These are phyloP conservation scores for Clavariopsis aquatica DNA, from an alignment of 495 filamentous ascomycete genomes.

Conservation along the genomic window DNA sequence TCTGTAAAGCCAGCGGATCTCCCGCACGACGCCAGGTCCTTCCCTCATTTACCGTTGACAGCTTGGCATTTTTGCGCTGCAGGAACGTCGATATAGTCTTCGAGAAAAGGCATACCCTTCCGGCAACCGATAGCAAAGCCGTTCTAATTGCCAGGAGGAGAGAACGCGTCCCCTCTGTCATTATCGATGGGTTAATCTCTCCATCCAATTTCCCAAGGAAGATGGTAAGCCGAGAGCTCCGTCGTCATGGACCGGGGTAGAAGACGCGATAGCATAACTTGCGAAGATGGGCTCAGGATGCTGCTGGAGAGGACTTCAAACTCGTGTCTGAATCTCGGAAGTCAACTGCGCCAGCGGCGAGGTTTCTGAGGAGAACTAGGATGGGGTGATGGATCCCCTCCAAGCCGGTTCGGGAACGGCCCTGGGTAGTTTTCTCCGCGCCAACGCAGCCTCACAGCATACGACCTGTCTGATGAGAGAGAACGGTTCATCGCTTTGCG, in stretches of 20 bases:
- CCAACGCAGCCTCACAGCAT: conserved; percentile 27
- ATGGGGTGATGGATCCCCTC: conserved; percentile 14
- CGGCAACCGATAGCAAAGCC: conserved; percentile 13
- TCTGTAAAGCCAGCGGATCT: conserved; percentile 35
- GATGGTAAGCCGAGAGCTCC: conserved; percentile 17
- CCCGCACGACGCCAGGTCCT: conserved; percentile 25
- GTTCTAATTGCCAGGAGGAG: conserved; percentile 10
- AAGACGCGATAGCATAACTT: conserved; percentile 29
- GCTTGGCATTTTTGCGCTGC: conserved; percentile 33
- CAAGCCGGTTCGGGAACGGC: conserved; percentile 31
- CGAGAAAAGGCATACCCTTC: conserved; percentile 30
- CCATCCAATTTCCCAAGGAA: conserved; percentile 33
- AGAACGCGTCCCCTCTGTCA: conserved; percentile 10
- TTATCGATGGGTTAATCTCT: conserved; percentile 1
- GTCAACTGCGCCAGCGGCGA: conserved; percentile 13
- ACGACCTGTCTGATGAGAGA: conserved; percentile 14
- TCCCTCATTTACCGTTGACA: conserved; percentile 34
- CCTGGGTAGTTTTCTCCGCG: conserved; percentile 22
- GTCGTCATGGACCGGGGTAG: conserved; percentile 24
- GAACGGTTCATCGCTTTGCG: conserved; percentile 26
- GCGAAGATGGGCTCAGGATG: conserved; percentile 21
- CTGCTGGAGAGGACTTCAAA: conserved; percentile 11
- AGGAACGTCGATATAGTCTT: conserved; percentile 34
- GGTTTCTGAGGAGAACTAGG: conserved; percentile 24
- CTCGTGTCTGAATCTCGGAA: conserved; percentile 9